Evolutionary conservation across 306 rosid genomes (phyloP), one percentile per base, ranked within the genome.

Genomic region (Cicer bijugum): DNA sequence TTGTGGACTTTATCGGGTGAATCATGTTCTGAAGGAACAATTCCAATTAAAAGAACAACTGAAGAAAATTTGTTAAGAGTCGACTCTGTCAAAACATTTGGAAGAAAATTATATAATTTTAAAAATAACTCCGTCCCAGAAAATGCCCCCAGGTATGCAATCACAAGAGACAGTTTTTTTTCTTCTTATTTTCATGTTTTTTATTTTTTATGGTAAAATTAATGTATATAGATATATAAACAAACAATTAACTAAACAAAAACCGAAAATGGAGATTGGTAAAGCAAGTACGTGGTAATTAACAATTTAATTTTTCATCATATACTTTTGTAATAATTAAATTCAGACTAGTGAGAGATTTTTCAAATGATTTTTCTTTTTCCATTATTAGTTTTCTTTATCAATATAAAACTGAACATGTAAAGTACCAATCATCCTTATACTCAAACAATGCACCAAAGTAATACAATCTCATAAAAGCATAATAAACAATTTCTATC

Each of bases 31-130:
- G 90, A 86, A 78, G 97, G 98, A 67, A 87, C 97, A 2, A 64
- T 92, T 46, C 97, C 98, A 16, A 84, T 92, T 1, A 82, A 96
- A 81, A 87, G 98, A 83, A 90, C 98, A 39, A 85, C 78, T 15
- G 89, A 87, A 42, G 37, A 79, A 20, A 2, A 20, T 20, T 20
- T 20, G 2, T 20, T 20, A 20, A 20, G 23, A 20, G 23, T 2
- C 2, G 23, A 20, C 23, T 20, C 2, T 20, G 1, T 20, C 1
- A 20, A 20, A 0, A 20, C 23, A 20, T 20, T 20, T 20, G 23
- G 23, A 20, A 20, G 23, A 20, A 20, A 20, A 20, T 20, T 1
- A 20, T 20, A 20, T 33, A 97, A 92, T 67, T 87, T 85, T 23
- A 85, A 87, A 79, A 90, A 91, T 55, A 93, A 92, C 74, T 80